Conservation (phyloP, 2,329 filamentous ascomycete genomes). For the Cercospora zeae-maydis region DNA sequence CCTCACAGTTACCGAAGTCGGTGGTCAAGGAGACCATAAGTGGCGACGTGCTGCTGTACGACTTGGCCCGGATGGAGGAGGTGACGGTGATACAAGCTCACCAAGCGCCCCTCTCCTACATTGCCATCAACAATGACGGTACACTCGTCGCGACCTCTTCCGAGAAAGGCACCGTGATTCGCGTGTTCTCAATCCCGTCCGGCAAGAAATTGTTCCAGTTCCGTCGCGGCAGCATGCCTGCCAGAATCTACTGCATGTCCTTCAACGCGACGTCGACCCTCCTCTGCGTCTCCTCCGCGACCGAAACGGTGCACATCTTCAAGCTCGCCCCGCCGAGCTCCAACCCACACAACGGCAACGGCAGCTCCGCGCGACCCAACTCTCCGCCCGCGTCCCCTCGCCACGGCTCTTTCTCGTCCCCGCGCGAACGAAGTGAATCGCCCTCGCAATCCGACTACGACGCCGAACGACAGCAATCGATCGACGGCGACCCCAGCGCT, state of each 20-base stretch:
- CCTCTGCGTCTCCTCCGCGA: conserved; percentile 91
- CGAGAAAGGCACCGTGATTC: conserved; percentile 95
- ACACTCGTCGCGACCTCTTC: conserved; percentile 90
- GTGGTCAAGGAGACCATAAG: conserved; percentile 68
- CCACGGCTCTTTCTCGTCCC: conserved; percentile 21
- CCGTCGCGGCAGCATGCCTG: conserved; percentile 88
- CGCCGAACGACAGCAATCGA: conserved; percentile 29
- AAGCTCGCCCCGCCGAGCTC: conserved; percentile 58
- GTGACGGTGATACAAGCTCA: conserved; percentile 96
- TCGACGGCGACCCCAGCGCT: conserved; percentile 26
- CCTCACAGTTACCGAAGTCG: conserved; percentile 78
- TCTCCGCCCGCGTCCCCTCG: conserved; percentile 32
- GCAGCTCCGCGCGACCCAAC: conserved; percentile 13
- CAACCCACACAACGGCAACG: conserved; percentile 19
- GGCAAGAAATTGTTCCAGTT: conserved; percentile 96
- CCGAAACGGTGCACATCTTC: conserved; percentile 96
- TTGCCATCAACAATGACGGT: conserved; percentile 88
- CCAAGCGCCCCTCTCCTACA: conserved; percentile 82
- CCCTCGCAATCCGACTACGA: conserved; percentile 29
- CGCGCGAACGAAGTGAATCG: conserved; percentile 42
- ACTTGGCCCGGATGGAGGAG: conserved; percentile 82
- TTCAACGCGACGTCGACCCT: conserved; percentile 94
- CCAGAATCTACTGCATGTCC: conserved; percentile 96
- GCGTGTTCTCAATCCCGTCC: conserved; percentile 87
- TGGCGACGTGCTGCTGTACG: conserved; percentile 89